A percentile compares a stretch with the other conserved stretches of the same genome.
Conservation (phyloP, 208 protist species). For the Trypanosoma conorhini region DNA sequence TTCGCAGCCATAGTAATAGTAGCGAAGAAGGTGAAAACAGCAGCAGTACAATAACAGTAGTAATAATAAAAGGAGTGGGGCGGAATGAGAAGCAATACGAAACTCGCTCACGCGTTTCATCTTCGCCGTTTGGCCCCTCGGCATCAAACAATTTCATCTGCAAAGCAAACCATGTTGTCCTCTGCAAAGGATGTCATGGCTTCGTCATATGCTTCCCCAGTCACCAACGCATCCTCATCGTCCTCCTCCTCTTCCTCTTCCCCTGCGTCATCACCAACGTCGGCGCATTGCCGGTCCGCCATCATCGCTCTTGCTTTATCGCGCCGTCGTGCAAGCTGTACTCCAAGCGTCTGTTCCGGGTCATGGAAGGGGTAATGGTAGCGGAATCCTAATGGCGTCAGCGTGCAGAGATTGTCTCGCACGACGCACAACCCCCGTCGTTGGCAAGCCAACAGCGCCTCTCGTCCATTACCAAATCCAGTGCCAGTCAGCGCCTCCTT, state of each 20-base stretch:
- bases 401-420: conserved; percentile 36
- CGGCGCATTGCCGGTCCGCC: neutral
- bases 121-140: neutral
- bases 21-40: neutral
- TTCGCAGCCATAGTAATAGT: neutral
- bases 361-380: conserved; percentile 86
- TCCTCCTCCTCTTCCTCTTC: conserved; percentile 11
- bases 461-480: conserved; percentile 41
- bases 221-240: neutral
- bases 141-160: conserved; percentile 28
- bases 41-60: neutral
- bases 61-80: conserved; percentile 2
- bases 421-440: conserved; percentile 49
- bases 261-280: neutral
- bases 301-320: neutral
- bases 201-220: neutral
- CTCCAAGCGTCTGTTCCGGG: conserved; percentile 57
- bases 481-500: conserved; percentile 21
- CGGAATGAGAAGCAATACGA: neutral
- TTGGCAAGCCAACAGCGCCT: conserved; percentile 47
- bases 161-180: conserved; percentile 21
- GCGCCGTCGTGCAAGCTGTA: conserved; percentile 29
- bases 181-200: conserved; percentile 2
- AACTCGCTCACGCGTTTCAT: neutral
- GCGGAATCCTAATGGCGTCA: conserved; percentile 73